Base-by-base conservation (phyloP, 2,329 filamentous ascomycete genomes). In the Coleophoma crateriformis region DNA sequence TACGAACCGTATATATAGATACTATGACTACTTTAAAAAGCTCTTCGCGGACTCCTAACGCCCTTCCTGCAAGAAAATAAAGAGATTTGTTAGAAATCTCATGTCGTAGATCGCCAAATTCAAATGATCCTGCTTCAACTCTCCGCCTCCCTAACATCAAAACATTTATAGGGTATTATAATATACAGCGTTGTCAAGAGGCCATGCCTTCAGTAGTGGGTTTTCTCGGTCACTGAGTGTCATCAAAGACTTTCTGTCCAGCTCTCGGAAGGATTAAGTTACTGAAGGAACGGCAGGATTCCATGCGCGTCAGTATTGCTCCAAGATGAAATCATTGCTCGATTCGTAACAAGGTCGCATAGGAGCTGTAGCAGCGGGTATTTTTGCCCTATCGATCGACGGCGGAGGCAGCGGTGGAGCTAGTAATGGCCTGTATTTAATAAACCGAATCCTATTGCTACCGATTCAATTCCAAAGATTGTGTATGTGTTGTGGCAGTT, bases 401-500 rank as follows among this genome's bases (percentile, higher is more conserved):
- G 68, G 54, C 64, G 67, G 53, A 62, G 66, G 64, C 45, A 71
- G 65, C 51, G 35, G 35, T 38, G 35, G 35, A 38, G 87, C 84
- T 55, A 82, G 66, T 14, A 84, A 84, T 57, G 75, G 71, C 52
- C 82, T 78, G 59, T 82, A 80, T 46, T 77, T 73, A 19, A 90
- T 95, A 67, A 90, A 95, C 61, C 95, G 91, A 46, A 92, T 96
- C 54, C 90, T 91, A 68, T 96, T 91, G 70, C 91, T 96, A 53
- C 90, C 90, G 60, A 92, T 95, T 64, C 95, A 89, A 61, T 88
- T 94, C 58, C 82, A 77, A 57, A 90, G 75, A 55, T 83, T 92
- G 65, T 94, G 86, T 33, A 10, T 27, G 27, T 27, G 87, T 92
- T 41, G 82, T 82, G 43, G 82, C 79, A 14, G 89, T 92, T 12